These are phyloP conservation scores for Penicillium chermesinum DNA, from an alignment of 495 filamentous ascomycete genomes.

Conservation along the genomic window DNA sequence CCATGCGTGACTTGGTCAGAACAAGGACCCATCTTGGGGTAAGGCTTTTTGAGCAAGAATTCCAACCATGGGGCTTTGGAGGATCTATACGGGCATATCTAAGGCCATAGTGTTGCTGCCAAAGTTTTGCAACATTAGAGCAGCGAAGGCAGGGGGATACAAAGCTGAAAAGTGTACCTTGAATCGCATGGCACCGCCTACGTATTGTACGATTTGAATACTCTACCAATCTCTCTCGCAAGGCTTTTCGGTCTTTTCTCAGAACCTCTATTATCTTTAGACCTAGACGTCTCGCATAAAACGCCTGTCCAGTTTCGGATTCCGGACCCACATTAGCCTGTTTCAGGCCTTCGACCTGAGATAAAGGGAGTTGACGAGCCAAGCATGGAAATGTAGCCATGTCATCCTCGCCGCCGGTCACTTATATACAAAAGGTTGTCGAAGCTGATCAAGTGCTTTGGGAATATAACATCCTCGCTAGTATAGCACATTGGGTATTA, in stretches of 20 bases:
- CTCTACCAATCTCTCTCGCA: no score
- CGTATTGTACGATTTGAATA: no score
- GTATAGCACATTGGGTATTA: conserved; percentile 28
- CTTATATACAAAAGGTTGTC: conserved; percentile 30
- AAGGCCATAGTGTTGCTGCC: no score
- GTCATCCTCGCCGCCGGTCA: conserved; percentile 1
- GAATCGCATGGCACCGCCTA: no score
- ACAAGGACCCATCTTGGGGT: neutral
- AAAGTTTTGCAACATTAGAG: no score
- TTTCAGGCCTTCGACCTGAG: neutral
- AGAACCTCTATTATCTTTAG: no score
- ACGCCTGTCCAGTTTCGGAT: neutral
- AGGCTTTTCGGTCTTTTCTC: no score
- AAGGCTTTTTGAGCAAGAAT: conserved; percentile 9
- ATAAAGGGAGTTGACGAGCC: neutral
- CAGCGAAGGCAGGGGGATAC: no score
- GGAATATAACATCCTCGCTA: conserved; percentile 26
- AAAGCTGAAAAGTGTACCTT: no score
- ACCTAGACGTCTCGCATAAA: no score
- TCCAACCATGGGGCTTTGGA: conserved; percentile 22
- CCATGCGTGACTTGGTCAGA: conserved; percentile 2
- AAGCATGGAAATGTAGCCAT: conserved; percentile 1
- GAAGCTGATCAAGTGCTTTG: conserved; percentile 20
- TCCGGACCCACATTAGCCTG: neutral
- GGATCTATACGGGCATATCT: conserved; percentile 1